Evolutionary conservation across 768 basidiomycete genomes (phyloP), one percentile per base, ranked within the genome.

Genomic region (Glaciozyma martinii): DNA sequence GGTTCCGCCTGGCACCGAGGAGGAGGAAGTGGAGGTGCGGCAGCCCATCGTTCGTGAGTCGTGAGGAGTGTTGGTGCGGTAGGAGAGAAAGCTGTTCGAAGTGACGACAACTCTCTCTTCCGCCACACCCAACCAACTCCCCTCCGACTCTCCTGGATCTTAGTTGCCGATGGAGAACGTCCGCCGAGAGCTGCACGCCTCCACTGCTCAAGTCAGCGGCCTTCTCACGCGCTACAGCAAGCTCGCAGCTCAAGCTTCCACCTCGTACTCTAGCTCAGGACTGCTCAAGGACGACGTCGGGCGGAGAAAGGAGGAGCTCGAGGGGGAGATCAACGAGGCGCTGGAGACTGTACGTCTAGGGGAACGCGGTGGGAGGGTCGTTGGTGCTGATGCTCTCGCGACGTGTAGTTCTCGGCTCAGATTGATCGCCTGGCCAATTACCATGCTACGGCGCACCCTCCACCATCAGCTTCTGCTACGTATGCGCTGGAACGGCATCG

Each of bases 171-270:
- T 54, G 60, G 94, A 98, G 71, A 83, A 86, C 61, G 81, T 97
- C 40, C 88, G 95, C 73, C 80, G 91, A 60, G 91, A 94, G 77
- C 90, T 90, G 78, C 82, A 93, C 72, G 92, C 92, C 7, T 84
- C 97, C 32, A 94, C 98, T 75, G 90, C 90, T 54, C 82, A 90
- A 29, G 88, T 98, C 68, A 90, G 95, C 74, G 79, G 87, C 40
- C 94, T 95, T 76, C 81, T 99, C 37, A 90, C 90, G 1, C 81
- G 89, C 15, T 98, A 98, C 77, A 84, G 90, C 25, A 88, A 90
- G 71, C 80, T 95, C 49, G 90, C 88, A 12, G 83, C 87, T 6
- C 73, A 71, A 16, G 77, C 78, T 43, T 73, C 75, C 1, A 71
- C 76, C 12, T 67, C 67, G 9, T 70, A 72, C 55, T 63, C 68